These are phyloP conservation scores for Coriaria nepalensis DNA, from an alignment of 306 rosid species.

Conservation along the genomic window DNA sequence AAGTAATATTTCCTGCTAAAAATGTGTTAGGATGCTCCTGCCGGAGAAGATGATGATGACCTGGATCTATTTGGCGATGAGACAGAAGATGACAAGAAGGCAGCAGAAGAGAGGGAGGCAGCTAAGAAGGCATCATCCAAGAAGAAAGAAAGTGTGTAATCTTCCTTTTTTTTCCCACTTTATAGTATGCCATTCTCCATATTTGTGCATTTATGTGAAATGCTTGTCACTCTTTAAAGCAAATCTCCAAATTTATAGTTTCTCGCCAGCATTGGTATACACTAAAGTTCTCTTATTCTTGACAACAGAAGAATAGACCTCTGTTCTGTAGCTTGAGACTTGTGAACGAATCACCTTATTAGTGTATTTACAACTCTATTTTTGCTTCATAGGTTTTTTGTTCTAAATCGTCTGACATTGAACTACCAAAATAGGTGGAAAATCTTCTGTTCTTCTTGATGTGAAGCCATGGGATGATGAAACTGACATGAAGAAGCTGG, in stretches of 20 bases:
- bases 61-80: constrained; percentile 87
- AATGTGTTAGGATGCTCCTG: constrained; percentile 38
- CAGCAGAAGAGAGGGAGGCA: constrained; percentile 73
- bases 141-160: constrained; percentile 79
- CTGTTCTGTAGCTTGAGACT: neutral
- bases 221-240: too few relatives aligned
- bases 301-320: neutral
- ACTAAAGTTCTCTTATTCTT: too few relatives aligned
- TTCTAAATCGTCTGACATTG: neutral
- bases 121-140: constrained; percentile 53
- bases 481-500: constrained; percentile 89
- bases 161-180: neutral
- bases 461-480: constrained; percentile 98
- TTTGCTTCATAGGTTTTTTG: neutral
- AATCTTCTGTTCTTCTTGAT: constrained; percentile 74
- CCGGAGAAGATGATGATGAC: constrained; percentile 56
- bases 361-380: too few relatives aligned
- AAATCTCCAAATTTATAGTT: too few relatives aligned
- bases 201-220: too few relatives aligned
- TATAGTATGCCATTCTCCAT: too few relatives aligned
- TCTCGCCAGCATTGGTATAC: too few relatives aligned
- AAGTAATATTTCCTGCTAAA: neutral
- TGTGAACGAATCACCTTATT: neutral
- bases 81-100: constrained; percentile 86
- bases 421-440: constrained; percentile 39